Base-by-base conservation (phyloP, 148 eudicot genomes). In the Vaccinium myrtillus region DNA sequence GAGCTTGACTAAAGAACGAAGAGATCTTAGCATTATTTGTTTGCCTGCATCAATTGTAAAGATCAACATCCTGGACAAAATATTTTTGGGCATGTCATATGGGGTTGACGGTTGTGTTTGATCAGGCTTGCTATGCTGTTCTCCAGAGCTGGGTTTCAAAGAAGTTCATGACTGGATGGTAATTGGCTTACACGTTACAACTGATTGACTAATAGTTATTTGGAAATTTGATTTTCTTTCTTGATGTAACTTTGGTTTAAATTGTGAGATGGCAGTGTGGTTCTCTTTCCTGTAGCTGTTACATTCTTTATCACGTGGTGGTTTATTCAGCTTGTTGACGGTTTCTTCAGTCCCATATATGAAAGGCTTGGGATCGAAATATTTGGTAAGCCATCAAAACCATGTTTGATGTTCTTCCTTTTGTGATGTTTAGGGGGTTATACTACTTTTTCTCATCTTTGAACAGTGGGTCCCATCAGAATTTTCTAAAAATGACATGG, bases 121-220 rank as follows among this genome's bases (percentile, higher is more conserved):
- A 54, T 65, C 91, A 92, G 94, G 94, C 94, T 14, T 91, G 94
- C 86, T 92, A 92, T 80, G 91, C 86, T 88, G 90, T 92, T 43
- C 92, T 92, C 48, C 94, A 92, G 84, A 92, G 94, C 81, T 92
- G 94, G 94, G 88, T 92, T 36, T 92, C 94, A 30, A 92, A 83
- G 84, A 92, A 92, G 86, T 92, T 92, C 77, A 92, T 92, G 93
- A 92, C 94, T 55, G 94, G 94, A 90, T 92, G 94, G 94, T 91
- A 86, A 88, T 63, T 80, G n/a, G 21, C 84, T 87, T 43, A 43
- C 46, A 43, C 5, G 6, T 88, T 74, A 25, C 81, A 16, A 65
- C 67, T 85, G 50, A 69, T 83, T 81, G 81, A 67, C 36, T 91
- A 92, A 0, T 61, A 18, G 27, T 19, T 48, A 27, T 77, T 27